Percentiles rank a stretch among this genome's conserved stretches.
Evolutionary conservation across 2,329 filamentous ascomycete species (phyloP).

Genomic region (Bipolaris victoriae): DNA sequence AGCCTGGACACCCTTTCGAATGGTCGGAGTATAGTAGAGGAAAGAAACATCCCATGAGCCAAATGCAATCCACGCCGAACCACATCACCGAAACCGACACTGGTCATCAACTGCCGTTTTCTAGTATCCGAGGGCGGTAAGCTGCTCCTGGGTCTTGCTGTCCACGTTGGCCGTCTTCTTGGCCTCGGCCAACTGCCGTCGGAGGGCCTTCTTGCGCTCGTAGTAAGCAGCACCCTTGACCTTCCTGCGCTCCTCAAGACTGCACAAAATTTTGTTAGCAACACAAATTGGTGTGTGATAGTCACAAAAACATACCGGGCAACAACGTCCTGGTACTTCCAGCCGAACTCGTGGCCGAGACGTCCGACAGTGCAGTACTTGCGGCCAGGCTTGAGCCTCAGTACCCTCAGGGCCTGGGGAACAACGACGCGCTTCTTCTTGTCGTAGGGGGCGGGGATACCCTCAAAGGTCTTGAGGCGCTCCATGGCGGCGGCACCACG

Average conservation of each 20-base stretch:
- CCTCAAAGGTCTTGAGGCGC: constrained; percentile 99
- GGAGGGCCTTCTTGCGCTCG: constrained; percentile 98
- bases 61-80: constrained; percentile 48
- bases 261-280: constrained; percentile 52
- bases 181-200: constrained; percentile 87
- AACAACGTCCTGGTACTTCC: constrained; percentile 99
- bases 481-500: constrained; percentile 95
- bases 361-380: constrained; percentile 99
- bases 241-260: constrained; percentile 99
- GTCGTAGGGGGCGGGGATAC: constrained; percentile 98
- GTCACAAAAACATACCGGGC: constrained; percentile 74
- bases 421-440: constrained; percentile 99
- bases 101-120: constrained; percentile 45
- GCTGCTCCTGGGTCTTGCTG: constrained; percentile 84
- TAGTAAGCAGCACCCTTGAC: constrained; percentile 99
- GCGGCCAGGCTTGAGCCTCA: constrained; percentile 96
- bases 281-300: not conserved
- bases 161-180: constrained; percentile 90
- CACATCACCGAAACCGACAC: constrained; percentile 38
- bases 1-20: constrained; percentile 47
- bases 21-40: constrained; percentile 47
- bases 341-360: constrained; percentile 98
- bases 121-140: constrained; percentile 93
- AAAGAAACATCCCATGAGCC: constrained; percentile 48
- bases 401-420: constrained; percentile 94